Conservation (phyloP, 768 basidiomycete genomes). For the Lentinula boryana region DNA sequence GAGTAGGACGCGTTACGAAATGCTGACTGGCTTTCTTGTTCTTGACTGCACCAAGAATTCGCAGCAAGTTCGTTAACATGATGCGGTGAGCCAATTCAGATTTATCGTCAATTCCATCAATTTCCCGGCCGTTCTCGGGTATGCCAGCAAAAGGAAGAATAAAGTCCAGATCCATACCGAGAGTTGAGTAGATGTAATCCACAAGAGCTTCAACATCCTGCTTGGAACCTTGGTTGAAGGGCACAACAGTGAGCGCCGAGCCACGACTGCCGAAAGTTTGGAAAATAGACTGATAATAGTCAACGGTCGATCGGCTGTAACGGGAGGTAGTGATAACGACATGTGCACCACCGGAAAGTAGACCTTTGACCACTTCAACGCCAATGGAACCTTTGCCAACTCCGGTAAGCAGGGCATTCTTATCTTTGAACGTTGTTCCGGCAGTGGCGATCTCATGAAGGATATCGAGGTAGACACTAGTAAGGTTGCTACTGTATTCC, state of each 20-base stretch:
- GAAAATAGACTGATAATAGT: conserved; percentile 98
- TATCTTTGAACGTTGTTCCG: conserved; percentile 97
- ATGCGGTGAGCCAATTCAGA: conserved; percentile 98
- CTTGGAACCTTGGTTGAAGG: conserved; percentile 98
- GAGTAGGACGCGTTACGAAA: conserved; percentile 96
- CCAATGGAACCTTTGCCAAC: conserved; percentile 98
- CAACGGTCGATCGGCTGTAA: conserved; percentile 91
- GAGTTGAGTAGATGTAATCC: conserved; percentile 94
- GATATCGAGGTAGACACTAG: conserved; percentile 92
- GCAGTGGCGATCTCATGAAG: conserved; percentile 98
- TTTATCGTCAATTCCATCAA: conserved; percentile 93
- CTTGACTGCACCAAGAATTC: conserved; percentile 96
- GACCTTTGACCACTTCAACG: conserved; percentile 94
- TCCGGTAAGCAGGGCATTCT: conserved; percentile 96
- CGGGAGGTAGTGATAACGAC: conserved; percentile 98
- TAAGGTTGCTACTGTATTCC: conserved; percentile 98
- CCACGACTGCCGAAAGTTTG: conserved; percentile 93
- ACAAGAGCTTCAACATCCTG: conserved; percentile 98
- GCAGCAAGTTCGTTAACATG: conserved; percentile 96
- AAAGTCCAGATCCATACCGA: conserved; percentile 97
- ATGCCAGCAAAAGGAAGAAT: conserved; percentile 98
- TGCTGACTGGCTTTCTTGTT: conserved; percentile 95
- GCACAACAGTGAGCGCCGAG: conserved; percentile 95
- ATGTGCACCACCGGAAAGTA: conserved; percentile 93
- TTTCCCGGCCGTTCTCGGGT: conserved; percentile 98